A percentile compares a stretch with the other conserved stretches of the same genome.
These are phyloP conservation scores for Lactarius evosmus DNA, from an alignment of 768 basidiomycete genomes.

Conservation along the genomic window DNA sequence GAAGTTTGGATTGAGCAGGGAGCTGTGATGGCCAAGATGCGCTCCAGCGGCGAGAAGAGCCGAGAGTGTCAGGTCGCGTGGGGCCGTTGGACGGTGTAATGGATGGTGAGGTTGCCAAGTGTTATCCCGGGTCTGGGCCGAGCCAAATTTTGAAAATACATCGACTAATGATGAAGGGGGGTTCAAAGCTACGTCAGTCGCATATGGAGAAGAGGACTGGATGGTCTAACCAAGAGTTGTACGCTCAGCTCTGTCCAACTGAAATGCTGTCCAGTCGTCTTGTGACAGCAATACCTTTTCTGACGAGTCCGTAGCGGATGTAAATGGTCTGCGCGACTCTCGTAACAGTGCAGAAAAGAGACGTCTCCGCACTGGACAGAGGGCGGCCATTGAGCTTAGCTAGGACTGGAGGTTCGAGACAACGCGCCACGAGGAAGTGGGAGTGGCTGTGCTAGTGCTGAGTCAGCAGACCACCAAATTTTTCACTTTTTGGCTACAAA, in stretches of 20 bases:
- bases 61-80: constrained; percentile 73
- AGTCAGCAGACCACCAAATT: constrained; percentile 12
- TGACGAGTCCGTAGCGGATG: constrained; percentile 22
- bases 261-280: constrained; percentile 65
- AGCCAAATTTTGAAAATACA: constrained; percentile 65
- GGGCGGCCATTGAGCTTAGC: constrained; percentile 27
- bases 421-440: constrained; percentile 1
- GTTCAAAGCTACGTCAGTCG: constrained; percentile 19
- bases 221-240: constrained; percentile 52
- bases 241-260: constrained; percentile 53
- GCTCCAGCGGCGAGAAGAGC: constrained; percentile 91
- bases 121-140: constrained; percentile 63
- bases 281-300: constrained; percentile 39
- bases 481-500: background rate
- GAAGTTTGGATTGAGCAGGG: constrained; percentile 86
- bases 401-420: background rate
- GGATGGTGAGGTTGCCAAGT: constrained; percentile 71
- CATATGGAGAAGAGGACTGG: constrained; percentile 22
- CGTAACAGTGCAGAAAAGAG: constrained; percentile 9
- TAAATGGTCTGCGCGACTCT: constrained; percentile 5
- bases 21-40: constrained; percentile 85
- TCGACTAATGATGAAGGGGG: constrained; percentile 34
- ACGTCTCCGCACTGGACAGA: constrained; percentile 24
- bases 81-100: constrained; percentile 56
- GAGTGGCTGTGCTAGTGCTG: constrained; percentile 5